Conservation (phyloP, 2,329 filamentous ascomycete genomes). For the Microascus cirrosus region DNA sequence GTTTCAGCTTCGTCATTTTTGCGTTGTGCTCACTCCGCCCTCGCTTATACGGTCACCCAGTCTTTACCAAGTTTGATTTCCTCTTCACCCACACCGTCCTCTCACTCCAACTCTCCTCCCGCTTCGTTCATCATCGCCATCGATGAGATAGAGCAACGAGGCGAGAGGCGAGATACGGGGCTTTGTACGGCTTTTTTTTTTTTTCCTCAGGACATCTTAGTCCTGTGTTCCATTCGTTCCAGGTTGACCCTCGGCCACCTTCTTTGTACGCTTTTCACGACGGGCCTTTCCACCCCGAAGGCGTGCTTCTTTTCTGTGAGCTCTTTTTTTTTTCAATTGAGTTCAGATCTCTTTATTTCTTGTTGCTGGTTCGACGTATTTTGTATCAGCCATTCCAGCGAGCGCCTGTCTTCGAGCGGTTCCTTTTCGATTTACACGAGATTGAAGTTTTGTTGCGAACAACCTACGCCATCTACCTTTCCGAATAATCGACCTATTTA, state of each 20-base stretch:
- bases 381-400: neutral
- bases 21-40: neutral
- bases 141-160: constrained; percentile 1
- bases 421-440: neutral
- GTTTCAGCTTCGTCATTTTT: neutral
- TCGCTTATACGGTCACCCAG: neutral
- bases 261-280: constrained; percentile 9
- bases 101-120: neutral
- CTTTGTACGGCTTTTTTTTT: neutral
- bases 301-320: constrained; percentile 5
- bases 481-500: neutral
- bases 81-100: constrained; percentile 9
- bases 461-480: neutral
- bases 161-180: neutral
- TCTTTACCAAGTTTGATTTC: neutral
- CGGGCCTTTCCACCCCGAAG: neutral
- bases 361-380: neutral
- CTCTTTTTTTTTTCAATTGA: neutral
- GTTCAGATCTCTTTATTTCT: neutral
- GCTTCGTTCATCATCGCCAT: neutral
- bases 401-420: neutral
- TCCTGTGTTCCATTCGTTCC: constrained; percentile 30
- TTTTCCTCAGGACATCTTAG: neutral
- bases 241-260: constrained; percentile 48
- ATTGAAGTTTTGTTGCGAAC: neutral